phyloP scores from a whole-genome alignment of 2,329 filamentous ascomycete genomes.

The Fusarium sp. region DNA sequence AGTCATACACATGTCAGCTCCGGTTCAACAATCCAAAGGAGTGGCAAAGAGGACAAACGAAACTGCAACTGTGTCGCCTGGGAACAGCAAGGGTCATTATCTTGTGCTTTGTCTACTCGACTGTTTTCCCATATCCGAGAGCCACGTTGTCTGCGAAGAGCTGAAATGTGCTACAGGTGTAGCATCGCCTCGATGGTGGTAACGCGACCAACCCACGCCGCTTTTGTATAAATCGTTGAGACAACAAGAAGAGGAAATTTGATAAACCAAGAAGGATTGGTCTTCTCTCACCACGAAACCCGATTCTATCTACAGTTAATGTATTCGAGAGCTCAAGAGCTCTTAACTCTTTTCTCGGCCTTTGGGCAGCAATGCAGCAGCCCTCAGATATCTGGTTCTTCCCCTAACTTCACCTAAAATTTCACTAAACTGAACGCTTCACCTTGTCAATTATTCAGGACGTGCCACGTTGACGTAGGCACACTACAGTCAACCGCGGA shows the following conservation, averaged over 20 bases:
- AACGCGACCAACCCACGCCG: not conserved
- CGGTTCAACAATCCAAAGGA: conserved; percentile 3
- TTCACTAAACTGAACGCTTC: conserved; percentile 15
- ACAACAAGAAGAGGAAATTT: not conserved
- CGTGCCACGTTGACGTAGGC: conserved; percentile 25
- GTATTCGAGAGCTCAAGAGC: not conserved
- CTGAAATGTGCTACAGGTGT: conserved; percentile 28
- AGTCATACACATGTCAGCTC: conserved; percentile 33
- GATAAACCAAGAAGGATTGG: not conserved
- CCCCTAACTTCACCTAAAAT: not conserved
- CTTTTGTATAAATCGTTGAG: not conserved
- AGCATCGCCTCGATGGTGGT: not conserved
- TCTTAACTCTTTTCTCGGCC: not conserved
- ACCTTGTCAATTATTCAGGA: not conserved
- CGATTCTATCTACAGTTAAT: conserved; percentile 23
- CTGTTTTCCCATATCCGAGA: conserved; percentile 5
- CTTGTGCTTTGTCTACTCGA: conserved; percentile 9
- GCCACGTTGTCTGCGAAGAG: conserved; percentile 15
- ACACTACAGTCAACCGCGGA: not conserved
- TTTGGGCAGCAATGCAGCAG: conserved; percentile 39
- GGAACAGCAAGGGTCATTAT: conserved; percentile 13
- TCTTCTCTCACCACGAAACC: not conserved
- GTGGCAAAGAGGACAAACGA: conserved; percentile 15
- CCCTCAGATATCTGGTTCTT: not conserved
- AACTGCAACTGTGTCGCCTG: conserved; percentile 15